Evolutionary conservation across 768 basidiomycete species (phyloP), one percentile per base, ranked within the genome.

Genomic region (Pleurotus pulmonarius): DNA sequence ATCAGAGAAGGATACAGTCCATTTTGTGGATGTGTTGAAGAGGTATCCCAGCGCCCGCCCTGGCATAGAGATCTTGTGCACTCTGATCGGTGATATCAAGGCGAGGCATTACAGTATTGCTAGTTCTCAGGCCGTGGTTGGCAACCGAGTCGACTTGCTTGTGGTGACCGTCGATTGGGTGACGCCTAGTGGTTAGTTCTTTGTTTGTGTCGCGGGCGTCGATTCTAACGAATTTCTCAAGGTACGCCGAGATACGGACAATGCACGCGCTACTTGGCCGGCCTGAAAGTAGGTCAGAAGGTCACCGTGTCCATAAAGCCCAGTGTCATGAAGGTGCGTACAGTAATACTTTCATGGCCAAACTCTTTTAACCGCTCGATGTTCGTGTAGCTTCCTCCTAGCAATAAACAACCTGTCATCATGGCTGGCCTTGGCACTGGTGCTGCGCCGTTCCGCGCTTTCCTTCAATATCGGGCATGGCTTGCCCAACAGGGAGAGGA

Each of bases 361-460:
- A 1, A 20, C 20, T 20, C 20, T 20, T 20, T 20, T 20, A 20
- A 11, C 29, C 11, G 9, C 12, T 15, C 15, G 55, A 41, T 25
- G 53, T 43, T 34, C 40, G 7, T 47, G 43, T 61, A 94, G 90
- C 78, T 98, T 4, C 97, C 97, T 53, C 88, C 89, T 0, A 80
- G 85, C 66, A 77, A 86, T 67, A 81, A 77, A 46, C 94, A 96
- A 67, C 97, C 97, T 39, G 79, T 99, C 72, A 96, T 98, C 72
- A 94, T 99, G 92, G 94, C 96, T 34, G 97, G 97, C 61, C 86
- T 99, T 26, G 97, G 97, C 48, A 99, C 97, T 3, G 97, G 96
- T 56, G 97, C 94, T 7, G 97, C 97, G 9, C 97, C 97, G 20
- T 99, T 99, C 90, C 92, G 97, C 57, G 97, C 97, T 5, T 99